These are phyloP conservation scores for Fusarium lyarnte DNA, from an alignment of 2,329 filamentous ascomycete genomes.

Conservation along the genomic window DNA sequence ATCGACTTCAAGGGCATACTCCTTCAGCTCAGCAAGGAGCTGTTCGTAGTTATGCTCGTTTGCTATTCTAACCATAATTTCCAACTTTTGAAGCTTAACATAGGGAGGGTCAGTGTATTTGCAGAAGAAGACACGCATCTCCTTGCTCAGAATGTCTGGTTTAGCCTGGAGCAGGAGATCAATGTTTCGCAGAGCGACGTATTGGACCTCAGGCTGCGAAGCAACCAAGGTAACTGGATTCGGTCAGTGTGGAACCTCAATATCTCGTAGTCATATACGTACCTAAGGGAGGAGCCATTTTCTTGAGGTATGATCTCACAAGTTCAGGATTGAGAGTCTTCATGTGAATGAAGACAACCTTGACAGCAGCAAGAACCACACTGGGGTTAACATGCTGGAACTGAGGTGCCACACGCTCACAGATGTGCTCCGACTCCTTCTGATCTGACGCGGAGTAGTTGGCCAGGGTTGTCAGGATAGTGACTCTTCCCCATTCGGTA, in stretches of 20 bases:
- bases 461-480: slow-evolving; percentile 87
- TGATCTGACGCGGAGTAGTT: slow-evolving; percentile 87
- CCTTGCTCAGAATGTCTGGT: slow-evolving; percentile 95
- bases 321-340: slow-evolving; percentile 80
- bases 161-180: slow-evolving; percentile 95
- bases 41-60: slow-evolving; percentile 98
- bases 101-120: slow-evolving; percentile 99
- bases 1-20: slow-evolving; percentile 97
- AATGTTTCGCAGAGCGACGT: slow-evolving; percentile 95
- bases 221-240: slow-evolving; percentile 87
- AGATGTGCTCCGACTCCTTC: slow-evolving; percentile 98
- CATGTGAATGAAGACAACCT: slow-evolving; percentile 98
- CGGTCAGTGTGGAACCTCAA: not conserved
- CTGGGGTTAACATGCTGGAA: slow-evolving; percentile 99
- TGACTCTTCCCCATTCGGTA: slow-evolving; percentile 97
- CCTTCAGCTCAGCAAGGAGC: slow-evolving; percentile 90
- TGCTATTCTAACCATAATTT: slow-evolving; percentile 99
- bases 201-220: slow-evolving; percentile 96
- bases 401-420: slow-evolving; percentile 93
- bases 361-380: slow-evolving; percentile 96
- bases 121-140: slow-evolving; percentile 98
- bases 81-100: slow-evolving; percentile 95
- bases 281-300: slow-evolving; percentile 97
- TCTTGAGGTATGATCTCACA: slow-evolving; percentile 88
- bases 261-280: slow-evolving; percentile 44